Conservation (phyloP, 257 asterid genomes). For the Salvia rosmarinus region DNA sequence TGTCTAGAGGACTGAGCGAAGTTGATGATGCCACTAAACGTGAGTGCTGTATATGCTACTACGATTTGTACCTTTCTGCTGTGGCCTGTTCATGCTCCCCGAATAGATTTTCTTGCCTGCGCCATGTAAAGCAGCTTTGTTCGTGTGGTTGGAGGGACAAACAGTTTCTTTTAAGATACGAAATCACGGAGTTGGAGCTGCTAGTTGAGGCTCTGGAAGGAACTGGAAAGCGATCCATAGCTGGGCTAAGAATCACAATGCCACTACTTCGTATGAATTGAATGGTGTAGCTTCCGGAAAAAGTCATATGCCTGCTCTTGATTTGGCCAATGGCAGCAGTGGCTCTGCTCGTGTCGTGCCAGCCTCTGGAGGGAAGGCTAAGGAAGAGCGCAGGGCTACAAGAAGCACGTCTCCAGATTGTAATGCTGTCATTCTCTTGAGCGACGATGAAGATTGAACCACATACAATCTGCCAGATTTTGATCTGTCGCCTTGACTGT, state of each 20-base stretch:
- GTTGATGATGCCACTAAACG: constrained; percentile 38
- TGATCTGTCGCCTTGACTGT: not conserved
- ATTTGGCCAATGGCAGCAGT: not conserved
- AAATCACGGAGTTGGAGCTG: constrained; percentile 47
- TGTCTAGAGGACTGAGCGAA: constrained; percentile 46
- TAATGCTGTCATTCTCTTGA: constrained; percentile 33
- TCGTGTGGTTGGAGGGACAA: constrained; percentile 59
- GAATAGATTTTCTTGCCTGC: constrained; percentile 54
- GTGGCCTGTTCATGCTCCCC: constrained; percentile 73
- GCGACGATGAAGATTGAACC: constrained; percentile 41
- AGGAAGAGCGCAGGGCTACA: not conserved
- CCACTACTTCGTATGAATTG: not conserved
- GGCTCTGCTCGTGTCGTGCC: not conserved
- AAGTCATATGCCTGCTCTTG: not conserved
- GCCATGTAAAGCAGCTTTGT: constrained; percentile 68
- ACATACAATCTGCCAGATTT: not conserved
- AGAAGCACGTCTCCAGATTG: not conserved
- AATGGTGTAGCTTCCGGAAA: constrained; percentile 9
- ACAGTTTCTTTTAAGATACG: constrained; percentile 49
- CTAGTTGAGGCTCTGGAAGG: constrained; percentile 76
- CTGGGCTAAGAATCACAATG: constrained; percentile 37
- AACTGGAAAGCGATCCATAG: constrained; percentile 42
- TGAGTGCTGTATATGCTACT: constrained; percentile 71
- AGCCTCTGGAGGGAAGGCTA: not conserved
- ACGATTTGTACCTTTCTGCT: constrained; percentile 71